These are phyloP conservation scores for Elaeagnus macrophylla DNA, from an alignment of 306 rosid genomes.

Conservation along the genomic window DNA sequence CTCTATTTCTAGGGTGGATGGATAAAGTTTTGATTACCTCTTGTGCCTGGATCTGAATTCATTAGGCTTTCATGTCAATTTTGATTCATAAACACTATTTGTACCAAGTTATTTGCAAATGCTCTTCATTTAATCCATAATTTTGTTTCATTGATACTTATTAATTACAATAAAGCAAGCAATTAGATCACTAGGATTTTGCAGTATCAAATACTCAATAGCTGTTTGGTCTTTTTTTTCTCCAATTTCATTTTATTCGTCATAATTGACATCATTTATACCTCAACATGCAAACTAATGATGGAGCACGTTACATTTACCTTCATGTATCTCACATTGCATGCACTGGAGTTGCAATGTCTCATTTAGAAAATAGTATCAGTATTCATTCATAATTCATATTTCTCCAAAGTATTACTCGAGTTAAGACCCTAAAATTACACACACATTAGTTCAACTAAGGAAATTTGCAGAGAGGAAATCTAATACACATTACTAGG, in stretches of 20 bases:
- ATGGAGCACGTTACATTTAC: too few species aligned
- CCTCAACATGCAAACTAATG: too few species aligned
- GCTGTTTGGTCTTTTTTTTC: conserved; percentile 24
- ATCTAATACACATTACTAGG: conserved; percentile 34
- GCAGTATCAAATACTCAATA: conserved; percentile 29
- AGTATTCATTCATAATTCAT: conserved; percentile 36
- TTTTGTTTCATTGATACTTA: too few species aligned
- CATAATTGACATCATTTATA: too few species aligned
- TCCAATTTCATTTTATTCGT: conserved; percentile 26
- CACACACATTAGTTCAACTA: conserved; percentile 41
- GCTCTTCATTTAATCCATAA: too few species aligned
- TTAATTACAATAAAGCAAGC: conserved; percentile 65
- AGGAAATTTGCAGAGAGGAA: conserved; percentile 29
- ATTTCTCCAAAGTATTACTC: conserved; percentile 45
- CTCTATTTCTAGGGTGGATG: too few species aligned
- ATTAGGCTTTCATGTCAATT: too few species aligned
- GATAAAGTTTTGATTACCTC: too few species aligned
- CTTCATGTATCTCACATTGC: too few species aligned
- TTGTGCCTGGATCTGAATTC: too few species aligned
- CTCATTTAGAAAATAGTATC: conserved; percentile 32
- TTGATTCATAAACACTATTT: too few species aligned
- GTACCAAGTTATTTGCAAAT: too few species aligned
- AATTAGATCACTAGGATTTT: conserved; percentile 54
- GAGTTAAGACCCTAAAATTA: conserved; percentile 26
- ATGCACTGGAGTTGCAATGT: conserved; percentile 38